phyloP scores from a whole-genome alignment of 2,329 filamentous ascomycete genomes.

The Pleochaeta shiraiana region DNA sequence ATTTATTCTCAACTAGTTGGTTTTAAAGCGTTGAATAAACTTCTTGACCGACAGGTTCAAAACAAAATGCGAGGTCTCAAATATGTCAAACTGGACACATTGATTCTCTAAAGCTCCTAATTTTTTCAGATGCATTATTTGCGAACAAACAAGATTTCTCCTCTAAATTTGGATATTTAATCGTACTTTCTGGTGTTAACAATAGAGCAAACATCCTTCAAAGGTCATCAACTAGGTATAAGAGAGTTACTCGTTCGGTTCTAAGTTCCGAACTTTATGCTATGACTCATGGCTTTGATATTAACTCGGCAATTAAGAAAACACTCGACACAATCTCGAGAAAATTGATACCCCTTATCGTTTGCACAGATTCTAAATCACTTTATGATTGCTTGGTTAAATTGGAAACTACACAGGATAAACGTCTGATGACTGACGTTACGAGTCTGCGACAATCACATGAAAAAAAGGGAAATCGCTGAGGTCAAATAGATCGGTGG shows the following conservation, averaged over 20 bases:
- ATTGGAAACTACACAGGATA: conserved; percentile 6
- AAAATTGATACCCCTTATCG: conserved; percentile 1
- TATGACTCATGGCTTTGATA: conserved; percentile 7
- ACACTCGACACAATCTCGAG: conserved; percentile 2
- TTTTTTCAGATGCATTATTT: neutral
- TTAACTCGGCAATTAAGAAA: neutral
- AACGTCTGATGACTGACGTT: conserved; percentile 4
- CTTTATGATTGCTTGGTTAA: conserved; percentile 6
- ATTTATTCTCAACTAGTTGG: too few species aligned
- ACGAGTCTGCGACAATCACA: conserved; percentile 2
- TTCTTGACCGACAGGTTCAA: too few species aligned
- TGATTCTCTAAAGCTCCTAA: neutral
- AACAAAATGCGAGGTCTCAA: neutral
- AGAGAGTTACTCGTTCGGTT: too few species aligned
- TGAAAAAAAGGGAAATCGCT: conserved; percentile 1
- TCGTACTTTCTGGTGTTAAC: neutral
- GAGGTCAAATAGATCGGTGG: neutral
- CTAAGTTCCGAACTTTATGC: too few species aligned
- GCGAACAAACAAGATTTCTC: too few species aligned
- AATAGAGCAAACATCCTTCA: too few species aligned
- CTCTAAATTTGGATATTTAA: neutral
- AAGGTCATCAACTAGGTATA: too few species aligned
- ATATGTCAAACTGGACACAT: neutral
- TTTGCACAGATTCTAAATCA: conserved; percentile 5
- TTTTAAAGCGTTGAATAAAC: too few species aligned